Conservation (phyloP, 495 filamentous ascomycete species). For the Corynascus novoguineensis region DNA sequence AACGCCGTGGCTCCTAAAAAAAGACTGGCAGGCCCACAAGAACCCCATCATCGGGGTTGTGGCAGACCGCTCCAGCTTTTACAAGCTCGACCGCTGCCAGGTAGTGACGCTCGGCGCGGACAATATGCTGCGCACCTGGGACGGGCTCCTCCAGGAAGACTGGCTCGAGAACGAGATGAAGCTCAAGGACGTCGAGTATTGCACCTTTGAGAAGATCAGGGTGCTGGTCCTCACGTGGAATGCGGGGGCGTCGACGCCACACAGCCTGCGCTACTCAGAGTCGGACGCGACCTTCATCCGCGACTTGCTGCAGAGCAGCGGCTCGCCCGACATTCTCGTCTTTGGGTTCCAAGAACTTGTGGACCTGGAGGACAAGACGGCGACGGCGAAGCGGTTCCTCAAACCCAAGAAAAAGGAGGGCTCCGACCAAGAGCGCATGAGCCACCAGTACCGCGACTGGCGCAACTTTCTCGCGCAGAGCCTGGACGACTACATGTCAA, state of each 20-base stretch:
- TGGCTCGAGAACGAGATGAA: conserved; percentile 91
- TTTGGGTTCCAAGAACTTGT: conserved; percentile 98
- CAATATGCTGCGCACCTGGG: conserved; percentile 81
- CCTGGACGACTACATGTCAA: conserved; percentile 76
- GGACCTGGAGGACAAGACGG: conserved; percentile 92
- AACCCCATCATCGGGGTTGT: conserved; percentile 71
- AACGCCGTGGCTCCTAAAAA: conserved; percentile 81
- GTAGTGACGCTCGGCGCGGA: conserved; percentile 87
- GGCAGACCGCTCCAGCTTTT: conserved; percentile 76
- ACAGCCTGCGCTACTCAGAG: conserved; percentile 63
- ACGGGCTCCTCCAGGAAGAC: conserved; percentile 88
- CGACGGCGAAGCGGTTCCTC: conserved; percentile 82
- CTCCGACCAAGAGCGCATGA: conserved; percentile 90
- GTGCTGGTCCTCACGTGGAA: conserved; percentile 90
- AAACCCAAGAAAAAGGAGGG: conserved; percentile 85
- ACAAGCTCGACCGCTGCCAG: conserved; percentile 77
- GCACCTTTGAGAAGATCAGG: conserved; percentile 73
- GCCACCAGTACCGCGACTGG: conserved; percentile 95
- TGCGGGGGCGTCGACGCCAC: conserved; percentile 84
- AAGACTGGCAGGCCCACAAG: conserved; percentile 90
- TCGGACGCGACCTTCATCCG: conserved; percentile 69
- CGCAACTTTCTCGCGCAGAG: conserved; percentile 75
- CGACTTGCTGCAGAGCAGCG: conserved; percentile 61
- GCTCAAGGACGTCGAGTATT: conserved; percentile 70
- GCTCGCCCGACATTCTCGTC: conserved; percentile 81